A percentile compares a stretch with the other conserved stretches of the same genome.
Evolutionary conservation across 495 filamentous ascomycete species (phyloP).

Genomic region (Penicillium angulare): DNA sequence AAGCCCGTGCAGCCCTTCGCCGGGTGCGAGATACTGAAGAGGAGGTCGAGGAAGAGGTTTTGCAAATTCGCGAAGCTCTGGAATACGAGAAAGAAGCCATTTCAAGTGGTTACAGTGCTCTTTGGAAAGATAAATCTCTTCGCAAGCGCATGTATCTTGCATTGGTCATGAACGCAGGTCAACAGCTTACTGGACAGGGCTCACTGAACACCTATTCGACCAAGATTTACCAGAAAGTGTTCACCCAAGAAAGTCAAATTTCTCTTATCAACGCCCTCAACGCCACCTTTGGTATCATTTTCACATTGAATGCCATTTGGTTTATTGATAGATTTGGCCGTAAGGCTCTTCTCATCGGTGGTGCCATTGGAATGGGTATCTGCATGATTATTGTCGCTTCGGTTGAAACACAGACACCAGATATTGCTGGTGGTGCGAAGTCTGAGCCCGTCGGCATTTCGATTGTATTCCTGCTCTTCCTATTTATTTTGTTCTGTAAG

Average conservation of each 20-base stretch:
- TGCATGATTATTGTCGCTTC: constrained; percentile 65
- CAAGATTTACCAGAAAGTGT: constrained; percentile 65
- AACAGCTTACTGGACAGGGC: constrained; percentile 62
- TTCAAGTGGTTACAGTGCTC: constrained; percentile 51
- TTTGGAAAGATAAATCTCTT: constrained; percentile 61
- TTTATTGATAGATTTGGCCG: constrained; percentile 67
- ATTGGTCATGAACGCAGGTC: constrained; percentile 57
- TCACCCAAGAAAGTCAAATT: constrained; percentile 50
- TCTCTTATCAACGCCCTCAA: constrained; percentile 66
- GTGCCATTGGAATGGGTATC: constrained; percentile 68
- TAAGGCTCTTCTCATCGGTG: constrained; percentile 64
- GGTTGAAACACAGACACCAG: constrained; percentile 61
- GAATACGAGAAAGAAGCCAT: constrained; percentile 64
- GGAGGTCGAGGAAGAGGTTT: constrained; percentile 57
- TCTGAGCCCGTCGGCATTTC: constrained; percentile 57
- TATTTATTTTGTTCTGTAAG: constrained; percentile 66
- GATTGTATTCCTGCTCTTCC: constrained; percentile 61
- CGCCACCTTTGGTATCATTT: constrained; percentile 65
- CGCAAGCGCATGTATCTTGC: constrained; percentile 56
- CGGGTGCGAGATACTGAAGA: constrained; percentile 55
- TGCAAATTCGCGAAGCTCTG: constrained; percentile 57
- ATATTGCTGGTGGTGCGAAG: constrained; percentile 44
- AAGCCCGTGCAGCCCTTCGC: constrained; percentile 48
- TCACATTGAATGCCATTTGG: constrained; percentile 71
- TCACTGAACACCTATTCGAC: constrained; percentile 63